Evolutionary conservation across 164 flowering plant species (phyloP), one percentile per base, ranked within the genome.

Genomic region (Piper longum): DNA sequence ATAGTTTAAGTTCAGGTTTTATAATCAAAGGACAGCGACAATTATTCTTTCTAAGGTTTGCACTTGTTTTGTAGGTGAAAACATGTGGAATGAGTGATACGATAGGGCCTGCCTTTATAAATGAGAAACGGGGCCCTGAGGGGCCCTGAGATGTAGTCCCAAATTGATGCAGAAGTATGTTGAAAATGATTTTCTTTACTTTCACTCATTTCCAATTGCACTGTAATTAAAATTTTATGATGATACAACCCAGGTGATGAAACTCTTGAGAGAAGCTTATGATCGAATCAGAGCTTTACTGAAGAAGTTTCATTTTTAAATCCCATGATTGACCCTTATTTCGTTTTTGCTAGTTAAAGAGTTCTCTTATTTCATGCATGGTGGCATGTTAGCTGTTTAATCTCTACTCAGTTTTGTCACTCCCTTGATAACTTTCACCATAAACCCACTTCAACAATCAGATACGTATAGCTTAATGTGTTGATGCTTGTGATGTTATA

Each of bases 81-180:
- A 74, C 68, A 56, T 95, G 96, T 75, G 99, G 96, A 62, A 91
- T 95, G 99, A 95, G 96, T 68, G 95, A 89, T 70, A 77, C 75
- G 57, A 83, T 88, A 67, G 99, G 97, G 19, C 99, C 99, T n/a
- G 82, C 91, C 72, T 92, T 87, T 70, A 72, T 91, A 62, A 88
- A 82, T 73, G 97, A 91, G 57, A 78, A 85, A 60, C 86, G 91
- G 40, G 82, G 99, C 69, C 73, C 95, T 58, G 97, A 85, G 91
- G 40, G 82, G 99, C 69, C 73, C 95, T 58, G 97, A 85, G 66
- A 84, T 95, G 97, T 95, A 91, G 64, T 87, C 97, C 43, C 89
- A 93, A 7, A 73, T 93, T 67, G 97, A 93, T 76, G 95, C 89
- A 26, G 99, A 95, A 71, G 99, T 91, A 81, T 71, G 82, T 64